phyloP scores from a whole-genome alignment of 2,329 filamentous ascomycete species.

The Raffaelea arxii region DNA sequence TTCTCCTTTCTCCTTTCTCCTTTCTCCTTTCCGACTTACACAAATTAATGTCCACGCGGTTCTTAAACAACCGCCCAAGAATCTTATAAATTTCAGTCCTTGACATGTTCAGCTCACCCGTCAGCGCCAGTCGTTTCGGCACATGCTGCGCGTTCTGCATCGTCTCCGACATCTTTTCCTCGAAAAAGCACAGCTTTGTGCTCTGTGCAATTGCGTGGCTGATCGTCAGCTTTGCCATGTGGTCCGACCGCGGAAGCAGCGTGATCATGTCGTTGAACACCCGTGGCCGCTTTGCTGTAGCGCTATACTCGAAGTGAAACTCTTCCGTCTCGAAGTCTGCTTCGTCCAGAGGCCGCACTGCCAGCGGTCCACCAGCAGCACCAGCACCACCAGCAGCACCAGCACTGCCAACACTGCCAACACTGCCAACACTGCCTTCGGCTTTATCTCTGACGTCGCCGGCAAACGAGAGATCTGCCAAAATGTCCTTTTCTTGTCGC shows the following conservation, averaged over 20 bases:
- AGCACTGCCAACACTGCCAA: too few species aligned
- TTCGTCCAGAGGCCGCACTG: conserved; percentile 71
- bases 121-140: conserved; percentile 78
- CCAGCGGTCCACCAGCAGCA: conserved; percentile 52
- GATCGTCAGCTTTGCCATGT: conserved; percentile 98
- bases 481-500: conserved; percentile 88
- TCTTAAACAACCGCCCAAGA: conserved; percentile 82
- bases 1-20: too few species aligned
- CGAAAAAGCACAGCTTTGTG: conserved; percentile 92
- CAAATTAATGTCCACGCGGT: conserved; percentile 91
- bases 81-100: conserved; percentile 88
- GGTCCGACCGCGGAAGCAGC: conserved; percentile 75
- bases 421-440: too few species aligned
- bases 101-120: conserved; percentile 84
- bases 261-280: conserved; percentile 99
- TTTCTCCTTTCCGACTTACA: too few species aligned
- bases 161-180: conserved; percentile 89
- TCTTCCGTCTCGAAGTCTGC: conserved; percentile 95
- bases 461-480: conserved; percentile 89
- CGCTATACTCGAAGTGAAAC: conserved; percentile 96
- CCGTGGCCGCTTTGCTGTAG: conserved; percentile 72
- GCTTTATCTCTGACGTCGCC: conserved; percentile 41
- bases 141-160: conserved; percentile 91
- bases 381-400: too few species aligned
- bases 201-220: conserved; percentile 96